Conservation (phyloP, 176 grass and related monocot species). For the Elaeis guineensis region DNA sequence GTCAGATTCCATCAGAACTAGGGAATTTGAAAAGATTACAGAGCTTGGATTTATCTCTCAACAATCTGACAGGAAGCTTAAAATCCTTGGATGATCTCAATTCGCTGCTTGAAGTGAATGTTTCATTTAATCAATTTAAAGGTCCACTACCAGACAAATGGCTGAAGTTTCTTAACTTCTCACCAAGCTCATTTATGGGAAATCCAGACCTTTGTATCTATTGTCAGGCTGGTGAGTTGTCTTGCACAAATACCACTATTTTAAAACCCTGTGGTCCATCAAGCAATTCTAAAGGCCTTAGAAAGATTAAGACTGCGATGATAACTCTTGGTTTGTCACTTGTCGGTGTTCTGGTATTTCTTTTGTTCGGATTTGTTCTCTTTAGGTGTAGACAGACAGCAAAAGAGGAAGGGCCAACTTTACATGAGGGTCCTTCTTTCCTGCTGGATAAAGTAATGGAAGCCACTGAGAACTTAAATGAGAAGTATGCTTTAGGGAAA, state of each 20-base stretch:
- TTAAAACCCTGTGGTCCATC: slow-evolving; percentile 30
- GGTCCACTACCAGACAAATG: slow-evolving; percentile 46
- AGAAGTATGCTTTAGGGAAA: slow-evolving; percentile 36
- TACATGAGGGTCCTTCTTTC: slow-evolving; percentile 41
- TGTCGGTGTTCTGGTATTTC: slow-evolving; percentile 18
- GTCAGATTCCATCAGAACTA: slow-evolving; percentile 37
- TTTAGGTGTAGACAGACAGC: neutral
- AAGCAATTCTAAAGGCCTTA: slow-evolving; percentile 16
- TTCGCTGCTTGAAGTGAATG: slow-evolving; percentile 35
- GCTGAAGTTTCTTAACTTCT: slow-evolving; percentile 36
- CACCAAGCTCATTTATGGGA: slow-evolving; percentile 53
- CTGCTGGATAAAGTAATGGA: slow-evolving; percentile 43
- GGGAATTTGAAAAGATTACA: slow-evolving; percentile 33
- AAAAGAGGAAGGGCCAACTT: neutral
- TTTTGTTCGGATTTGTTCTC: slow-evolving; percentile 19
- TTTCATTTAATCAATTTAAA: slow-evolving; percentile 63
- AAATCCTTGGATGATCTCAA: slow-evolving; percentile 30
- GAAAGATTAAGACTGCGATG: slow-evolving; percentile 23
- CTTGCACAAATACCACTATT: slow-evolving; percentile 25
- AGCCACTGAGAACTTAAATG: slow-evolving; percentile 48
- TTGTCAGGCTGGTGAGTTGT: slow-evolving; percentile 24
- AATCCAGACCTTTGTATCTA: slow-evolving; percentile 54
- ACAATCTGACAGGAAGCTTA: slow-evolving; percentile 51
- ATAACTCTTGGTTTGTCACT: slow-evolving; percentile 40
- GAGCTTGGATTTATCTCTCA: slow-evolving; percentile 70